These are phyloP conservation scores for Sicyos baderoa DNA, from an alignment of 306 rosid species.

Conservation along the genomic window DNA sequence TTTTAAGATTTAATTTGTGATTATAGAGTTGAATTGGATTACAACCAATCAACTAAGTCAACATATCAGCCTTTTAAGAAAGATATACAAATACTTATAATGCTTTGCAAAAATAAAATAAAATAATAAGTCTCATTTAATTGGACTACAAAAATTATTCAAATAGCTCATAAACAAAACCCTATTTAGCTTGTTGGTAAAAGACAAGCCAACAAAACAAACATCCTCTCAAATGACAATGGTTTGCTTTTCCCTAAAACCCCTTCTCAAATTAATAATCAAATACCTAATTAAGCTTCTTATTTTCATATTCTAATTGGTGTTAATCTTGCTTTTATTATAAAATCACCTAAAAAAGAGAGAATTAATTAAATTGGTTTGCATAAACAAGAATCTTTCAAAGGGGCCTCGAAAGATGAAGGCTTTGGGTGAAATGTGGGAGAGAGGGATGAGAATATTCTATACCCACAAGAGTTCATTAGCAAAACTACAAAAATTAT, in stretches of 20 bases:
- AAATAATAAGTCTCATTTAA: too few species aligned
- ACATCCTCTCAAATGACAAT: conserved; percentile 63
- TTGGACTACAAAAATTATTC: neutral
- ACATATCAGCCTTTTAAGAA: neutral
- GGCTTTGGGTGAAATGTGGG: conserved; percentile 41
- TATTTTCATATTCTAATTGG: neutral
- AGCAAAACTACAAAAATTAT: conserved; percentile 59
- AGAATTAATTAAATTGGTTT: conserved; percentile 11
- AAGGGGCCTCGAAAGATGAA: conserved; percentile 66
- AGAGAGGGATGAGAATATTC: conserved; percentile 69
- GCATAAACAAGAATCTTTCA: conserved; percentile 41
- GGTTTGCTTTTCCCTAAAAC: conserved; percentile 58
- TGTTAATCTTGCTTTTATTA: neutral
- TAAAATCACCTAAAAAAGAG: conserved; percentile 13
- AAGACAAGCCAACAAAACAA: conserved; percentile 49
- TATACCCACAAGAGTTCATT: conserved; percentile 60
- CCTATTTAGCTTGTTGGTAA: conserved; percentile 5
- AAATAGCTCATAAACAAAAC: neutral
- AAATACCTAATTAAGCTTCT: neutral
- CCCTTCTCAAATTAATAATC: conserved; percentile 21
- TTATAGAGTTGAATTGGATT: too few species aligned
- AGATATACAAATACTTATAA: neutral
- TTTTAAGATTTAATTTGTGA: too few species aligned
- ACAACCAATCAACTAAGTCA: too few species aligned
- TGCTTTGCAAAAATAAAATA: too few species aligned